phyloP scores from a whole-genome alignment of 1,139 yeast species.

The Suhomyces atakaporum region DNA sequence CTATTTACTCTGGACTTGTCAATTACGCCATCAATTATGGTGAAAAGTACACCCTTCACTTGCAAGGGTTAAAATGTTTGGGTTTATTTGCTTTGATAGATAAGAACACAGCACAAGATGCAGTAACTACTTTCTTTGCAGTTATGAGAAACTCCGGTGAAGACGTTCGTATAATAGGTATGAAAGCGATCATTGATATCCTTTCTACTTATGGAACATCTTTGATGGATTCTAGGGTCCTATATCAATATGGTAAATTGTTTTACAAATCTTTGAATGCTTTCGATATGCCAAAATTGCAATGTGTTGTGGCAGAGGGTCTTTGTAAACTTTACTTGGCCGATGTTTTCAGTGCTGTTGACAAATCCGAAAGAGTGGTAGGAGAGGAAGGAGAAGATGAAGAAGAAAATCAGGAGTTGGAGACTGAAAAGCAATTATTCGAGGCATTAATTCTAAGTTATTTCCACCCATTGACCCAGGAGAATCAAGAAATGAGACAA shows the following conservation, averaged over 20 bases:
- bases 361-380: no score
- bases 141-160: constrained; percentile 41
- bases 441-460: constrained; percentile 73
- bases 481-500: constrained; percentile 72
- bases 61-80: constrained; percentile 71
- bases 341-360: constrained; percentile 66
- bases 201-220: constrained; percentile 73
- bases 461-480: constrained; percentile 65
- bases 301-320: constrained; percentile 84
- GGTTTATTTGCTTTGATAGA: constrained; percentile 82
- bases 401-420: constrained; percentile 25
- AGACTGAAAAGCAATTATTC: constrained; percentile 49
- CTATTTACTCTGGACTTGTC: constrained; percentile 75
- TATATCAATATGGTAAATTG: constrained; percentile 52
- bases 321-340: constrained; percentile 80
- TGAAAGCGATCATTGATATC: constrained; percentile 75
- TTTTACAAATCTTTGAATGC: constrained; percentile 67
- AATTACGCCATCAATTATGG: constrained; percentile 74
- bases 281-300: constrained; percentile 62
- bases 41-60: constrained; percentile 58
- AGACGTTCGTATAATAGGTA: constrained; percentile 58
- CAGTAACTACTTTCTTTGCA: constrained; percentile 18
- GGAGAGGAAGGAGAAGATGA: constrained; percentile 12
- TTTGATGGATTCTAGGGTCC: constrained; percentile 52
- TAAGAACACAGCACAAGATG: constrained; percentile 24